Conservation (phyloP, 768 basidiomycete genomes). For the Serendipita vermifera region DNA sequence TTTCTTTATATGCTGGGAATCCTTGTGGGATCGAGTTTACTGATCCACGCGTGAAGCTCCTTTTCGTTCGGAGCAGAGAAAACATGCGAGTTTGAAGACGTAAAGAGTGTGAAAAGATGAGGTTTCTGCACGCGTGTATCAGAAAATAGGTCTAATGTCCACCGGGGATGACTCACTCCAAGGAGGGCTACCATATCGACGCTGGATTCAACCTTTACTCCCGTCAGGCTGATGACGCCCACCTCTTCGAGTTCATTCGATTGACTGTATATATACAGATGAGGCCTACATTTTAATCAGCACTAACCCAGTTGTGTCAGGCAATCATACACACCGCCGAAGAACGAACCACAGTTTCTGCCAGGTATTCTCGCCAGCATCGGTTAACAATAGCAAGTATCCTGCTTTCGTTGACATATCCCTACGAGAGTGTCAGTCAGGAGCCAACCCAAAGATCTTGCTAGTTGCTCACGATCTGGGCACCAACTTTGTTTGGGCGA, state of each 20-base stretch:
- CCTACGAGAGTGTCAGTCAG: conserved; percentile 28
- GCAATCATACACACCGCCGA: conserved; percentile 41
- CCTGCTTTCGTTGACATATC: conserved; percentile 79
- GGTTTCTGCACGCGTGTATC: too few relatives aligned
- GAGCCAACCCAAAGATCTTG: conserved; percentile 4
- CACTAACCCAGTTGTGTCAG: neutral
- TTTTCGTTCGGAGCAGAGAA: too few relatives aligned
- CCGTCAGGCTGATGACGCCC: conserved; percentile 66
- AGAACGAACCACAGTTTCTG: conserved; percentile 77
- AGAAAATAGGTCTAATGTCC: too few relatives aligned
- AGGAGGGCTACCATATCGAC: conserved; percentile 78
- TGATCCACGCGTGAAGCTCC: too few relatives aligned
- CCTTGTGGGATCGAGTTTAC: too few relatives aligned
- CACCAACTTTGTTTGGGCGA: conserved; percentile 58
- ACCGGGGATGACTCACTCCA: conserved; percentile 48
- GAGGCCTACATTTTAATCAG: conserved; percentile 46
- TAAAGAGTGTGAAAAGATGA: too few relatives aligned
- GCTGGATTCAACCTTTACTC: conserved; percentile 76
- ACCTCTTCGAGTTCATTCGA: conserved; percentile 76
- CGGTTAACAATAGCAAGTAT: conserved; percentile 60
- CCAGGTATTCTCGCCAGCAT: conserved; percentile 75
- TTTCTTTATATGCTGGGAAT: too few relatives aligned
- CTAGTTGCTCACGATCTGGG: conserved; percentile 47
- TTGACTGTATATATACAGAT: conserved; percentile 75
- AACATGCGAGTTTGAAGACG: too few relatives aligned